phyloP scores from a whole-genome alignment of 2,329 filamentous ascomycete species.

The Calonectria crousiana region DNA sequence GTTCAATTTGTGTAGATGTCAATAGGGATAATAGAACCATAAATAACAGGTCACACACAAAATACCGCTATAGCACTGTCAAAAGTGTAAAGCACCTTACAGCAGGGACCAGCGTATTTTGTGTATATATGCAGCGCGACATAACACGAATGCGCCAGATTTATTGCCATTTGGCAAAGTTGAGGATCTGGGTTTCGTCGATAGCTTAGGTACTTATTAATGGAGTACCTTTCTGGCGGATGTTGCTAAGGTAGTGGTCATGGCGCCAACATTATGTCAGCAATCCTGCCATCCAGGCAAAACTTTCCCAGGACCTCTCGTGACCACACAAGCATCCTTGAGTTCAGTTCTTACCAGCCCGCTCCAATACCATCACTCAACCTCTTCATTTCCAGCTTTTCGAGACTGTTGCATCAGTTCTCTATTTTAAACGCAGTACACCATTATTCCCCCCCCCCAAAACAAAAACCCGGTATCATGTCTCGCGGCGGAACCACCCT shows the following conservation, averaged over 20 bases:
- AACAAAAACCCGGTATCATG: conserved; percentile 69
- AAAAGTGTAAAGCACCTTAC: too few relatives aligned
- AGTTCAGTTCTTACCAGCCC: conserved; percentile 32
- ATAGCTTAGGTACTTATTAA: background rate
- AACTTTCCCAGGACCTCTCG: conserved; percentile 42
- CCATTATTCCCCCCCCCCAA: conserved; percentile 22
- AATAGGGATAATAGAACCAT: background rate
- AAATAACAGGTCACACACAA: too few relatives aligned
- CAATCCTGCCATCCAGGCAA: conserved; percentile 33
- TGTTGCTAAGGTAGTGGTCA: conserved; percentile 1
- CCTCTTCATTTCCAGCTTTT: conserved; percentile 30
- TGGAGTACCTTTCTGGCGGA: background rate
- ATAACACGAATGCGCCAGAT: background rate
- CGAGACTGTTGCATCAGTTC: conserved; percentile 43
- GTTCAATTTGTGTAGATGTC: background rate
- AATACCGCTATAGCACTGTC: too few relatives aligned
- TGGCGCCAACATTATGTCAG: conserved; percentile 41
- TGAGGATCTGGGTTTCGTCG: background rate
- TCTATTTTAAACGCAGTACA: conserved; percentile 20
- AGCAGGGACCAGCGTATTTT: too few relatives aligned
- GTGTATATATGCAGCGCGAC: too few relatives aligned
- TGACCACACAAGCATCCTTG: conserved; percentile 38
- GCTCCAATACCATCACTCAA: conserved; percentile 37
- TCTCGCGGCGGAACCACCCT: conserved; percentile 94
- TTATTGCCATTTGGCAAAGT: background rate